Evolutionary conservation across 2,329 filamentous ascomycete species (phyloP).

Genomic region (Akanthomyces dipterigenus): DNA sequence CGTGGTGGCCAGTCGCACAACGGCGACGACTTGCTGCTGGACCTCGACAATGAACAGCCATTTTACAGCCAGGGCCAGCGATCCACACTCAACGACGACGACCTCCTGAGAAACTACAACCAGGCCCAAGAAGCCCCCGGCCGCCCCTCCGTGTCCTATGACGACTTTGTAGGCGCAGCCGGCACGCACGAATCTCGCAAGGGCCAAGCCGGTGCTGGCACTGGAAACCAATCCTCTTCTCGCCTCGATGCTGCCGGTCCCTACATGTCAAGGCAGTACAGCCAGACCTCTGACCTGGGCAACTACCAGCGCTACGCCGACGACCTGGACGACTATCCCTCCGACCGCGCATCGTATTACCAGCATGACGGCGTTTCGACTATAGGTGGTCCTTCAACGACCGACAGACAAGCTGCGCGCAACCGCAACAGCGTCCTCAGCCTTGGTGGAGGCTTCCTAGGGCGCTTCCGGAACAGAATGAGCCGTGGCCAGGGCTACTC

Average conservation of each 20-base stretch:
- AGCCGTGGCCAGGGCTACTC: conserved; percentile 87
- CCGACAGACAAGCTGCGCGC: conserved; percentile 49
- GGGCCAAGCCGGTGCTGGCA: conserved; percentile 8
- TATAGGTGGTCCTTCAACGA: conserved; percentile 44
- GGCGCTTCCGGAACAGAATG: conserved; percentile 80
- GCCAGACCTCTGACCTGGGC: conserved; percentile 73
- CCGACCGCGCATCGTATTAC: conserved; percentile 76
- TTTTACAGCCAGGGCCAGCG: conserved; percentile 69
- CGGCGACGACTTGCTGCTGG: conserved; percentile 59
- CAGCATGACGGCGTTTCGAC: conserved; percentile 46
- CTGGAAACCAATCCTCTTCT: neutral
- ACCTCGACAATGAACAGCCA: conserved; percentile 65
- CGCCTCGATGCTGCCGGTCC: conserved; percentile 24
- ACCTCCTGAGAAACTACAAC: conserved; percentile 68
- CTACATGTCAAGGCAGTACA: conserved; percentile 47
- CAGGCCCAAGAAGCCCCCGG: conserved; percentile 58
- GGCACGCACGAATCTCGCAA: conserved; percentile 22
- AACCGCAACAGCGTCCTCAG: conserved; percentile 85
- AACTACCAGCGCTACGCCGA: conserved; percentile 90
- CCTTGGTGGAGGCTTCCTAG: conserved; percentile 80
- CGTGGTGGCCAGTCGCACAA: conserved; percentile 41
- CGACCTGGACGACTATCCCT: conserved; percentile 74
- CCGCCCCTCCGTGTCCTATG: conserved; percentile 86
- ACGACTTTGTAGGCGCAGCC: conserved; percentile 78
- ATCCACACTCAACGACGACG: conserved; percentile 74